Evolutionary conservation across 2,329 filamentous ascomycete species (phyloP).

Genomic region (Neoarthrinium moseri): DNA sequence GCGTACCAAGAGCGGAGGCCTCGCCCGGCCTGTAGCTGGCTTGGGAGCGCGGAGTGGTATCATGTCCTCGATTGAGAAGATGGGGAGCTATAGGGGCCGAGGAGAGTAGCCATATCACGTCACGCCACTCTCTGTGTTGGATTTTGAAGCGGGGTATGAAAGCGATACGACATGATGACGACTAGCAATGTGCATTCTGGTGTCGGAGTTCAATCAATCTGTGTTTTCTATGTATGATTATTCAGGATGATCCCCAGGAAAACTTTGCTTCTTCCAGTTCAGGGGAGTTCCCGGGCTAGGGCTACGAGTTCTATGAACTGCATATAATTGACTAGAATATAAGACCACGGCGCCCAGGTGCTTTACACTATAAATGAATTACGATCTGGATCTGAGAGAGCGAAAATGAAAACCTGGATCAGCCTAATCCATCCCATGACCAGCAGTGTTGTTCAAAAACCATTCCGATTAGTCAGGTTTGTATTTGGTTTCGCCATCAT

Average conservation of each 20-base stretch:
- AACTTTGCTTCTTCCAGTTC: not conserved
- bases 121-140: too few relatives aligned
- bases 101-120: too few relatives aligned
- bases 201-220: not conserved
- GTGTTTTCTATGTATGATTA: not conserved
- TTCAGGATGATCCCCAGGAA: not conserved
- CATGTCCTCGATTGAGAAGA: constrained; percentile 84
- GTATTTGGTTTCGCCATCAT: too few relatives aligned
- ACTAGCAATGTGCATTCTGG: constrained; percentile 8
- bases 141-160: not conserved
- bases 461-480: too few relatives aligned
- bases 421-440: too few relatives aligned
- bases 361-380: too few relatives aligned
- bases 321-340: too few relatives aligned
- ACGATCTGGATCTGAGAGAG: too few relatives aligned
- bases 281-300: not conserved
- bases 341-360: too few relatives aligned
- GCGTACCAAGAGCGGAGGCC: constrained; percentile 42
- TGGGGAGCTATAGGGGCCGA: constrained; percentile 64
- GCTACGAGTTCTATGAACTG: not conserved
- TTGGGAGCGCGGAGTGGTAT: constrained; percentile 63
- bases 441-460: too few relatives aligned
- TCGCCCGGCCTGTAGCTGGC: constrained; percentile 50
- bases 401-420: too few relatives aligned
- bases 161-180: not conserved